Base-by-base conservation (phyloP, 2,329 filamentous ascomycete species). In the Fusarium equiseti region DNA sequence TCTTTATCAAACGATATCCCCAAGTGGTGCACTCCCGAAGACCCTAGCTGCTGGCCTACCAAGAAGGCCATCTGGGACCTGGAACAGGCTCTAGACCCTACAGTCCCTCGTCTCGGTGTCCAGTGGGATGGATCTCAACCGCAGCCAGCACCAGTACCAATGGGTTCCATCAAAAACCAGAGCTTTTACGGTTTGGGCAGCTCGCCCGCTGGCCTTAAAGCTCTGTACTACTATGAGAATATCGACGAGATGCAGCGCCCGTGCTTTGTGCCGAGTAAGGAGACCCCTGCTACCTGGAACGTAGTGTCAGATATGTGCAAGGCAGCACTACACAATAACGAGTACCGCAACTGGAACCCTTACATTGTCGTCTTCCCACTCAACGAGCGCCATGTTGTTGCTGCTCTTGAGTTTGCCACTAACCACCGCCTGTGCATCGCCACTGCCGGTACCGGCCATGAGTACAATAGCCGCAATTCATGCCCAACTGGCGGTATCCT, bases 401-500 rank as follows among this genome's bases (percentile, higher is more conserved):
- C 53, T 5, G 58, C 58, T 1, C 53, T 61, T 11, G 15, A 26
- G 7, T 61, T 61, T 22, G 53, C 58, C 1, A 43, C 53, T 1
- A 42, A 27, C 16, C 58, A 60, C 18, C 58, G 58, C 3, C 20
- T 60, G 0, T 60, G 58, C 4, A 59, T 60, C 1, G 53, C 58
- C 1, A 60, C 58, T 16, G 53, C 53, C 8, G 58, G 58, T 1
- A 60, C 58, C 7, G 58, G 53, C 6, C 53, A 60, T 6, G 53
- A 59, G 43, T 60, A 60, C 18, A 60, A 60, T 8, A 60, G 53
- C 2, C 52, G 53, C 3, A 60, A 60, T 22, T 49, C 53, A 13
- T 60, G 58, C 2, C 58, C 58, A 11, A 60, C 58, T 12, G 58
- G 58, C 3, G 58, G 58, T 2, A 60, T 60, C 1, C 58, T 60